Evolutionary conservation across 2,329 filamentous ascomycete species (phyloP).

Genomic region (Polytolypa hystricis): DNA sequence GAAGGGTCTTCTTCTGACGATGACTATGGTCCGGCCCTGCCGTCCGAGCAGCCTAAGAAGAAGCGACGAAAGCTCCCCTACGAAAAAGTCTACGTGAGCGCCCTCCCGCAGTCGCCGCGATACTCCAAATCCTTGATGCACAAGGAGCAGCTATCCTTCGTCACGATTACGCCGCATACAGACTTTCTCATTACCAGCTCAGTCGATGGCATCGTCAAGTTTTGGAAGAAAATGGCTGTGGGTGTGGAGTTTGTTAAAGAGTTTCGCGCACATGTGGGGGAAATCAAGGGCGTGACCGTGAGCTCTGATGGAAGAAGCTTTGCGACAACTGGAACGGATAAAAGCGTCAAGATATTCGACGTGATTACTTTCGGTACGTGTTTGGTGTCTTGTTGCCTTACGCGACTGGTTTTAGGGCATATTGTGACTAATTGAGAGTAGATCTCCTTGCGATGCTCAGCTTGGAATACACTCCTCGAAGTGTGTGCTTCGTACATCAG

Average conservation of each 20-base stretch:
- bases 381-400: slow-evolving; percentile 5
- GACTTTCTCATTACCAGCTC: slow-evolving; percentile 95
- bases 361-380: slow-evolving; percentile 62
- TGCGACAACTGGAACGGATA: slow-evolving; percentile 62
- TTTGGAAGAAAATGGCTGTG: slow-evolving; percentile 91
- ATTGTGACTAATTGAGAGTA: slow-evolving; percentile 17
- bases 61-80: slow-evolving; percentile 84
- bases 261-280: slow-evolving; percentile 79
- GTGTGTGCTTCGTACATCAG: slow-evolving; percentile 83
- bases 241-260: slow-evolving; percentile 98
- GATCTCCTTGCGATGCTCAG: slow-evolving; percentile 73
- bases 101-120: slow-evolving; percentile 65
- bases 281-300: slow-evolving; percentile 71
- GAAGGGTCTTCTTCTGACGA: slow-evolving; percentile 67
- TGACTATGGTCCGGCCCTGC: slow-evolving; percentile 86
- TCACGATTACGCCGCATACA: slow-evolving; percentile 77
- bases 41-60: slow-evolving; percentile 73
- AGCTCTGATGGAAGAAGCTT: slow-evolving; percentile 89
- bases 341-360: slow-evolving; percentile 45
- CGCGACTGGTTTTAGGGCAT: slow-evolving; percentile 2
- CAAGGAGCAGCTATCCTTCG: slow-evolving; percentile 82
- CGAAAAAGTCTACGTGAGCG: slow-evolving; percentile 88
- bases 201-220: slow-evolving; percentile 92
- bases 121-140: slow-evolving; percentile 99
- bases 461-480: slow-evolving; percentile 63